Base-by-base conservation (phyloP, 345 rosid genomes). In the Euphorbia pulcherrima region DNA sequence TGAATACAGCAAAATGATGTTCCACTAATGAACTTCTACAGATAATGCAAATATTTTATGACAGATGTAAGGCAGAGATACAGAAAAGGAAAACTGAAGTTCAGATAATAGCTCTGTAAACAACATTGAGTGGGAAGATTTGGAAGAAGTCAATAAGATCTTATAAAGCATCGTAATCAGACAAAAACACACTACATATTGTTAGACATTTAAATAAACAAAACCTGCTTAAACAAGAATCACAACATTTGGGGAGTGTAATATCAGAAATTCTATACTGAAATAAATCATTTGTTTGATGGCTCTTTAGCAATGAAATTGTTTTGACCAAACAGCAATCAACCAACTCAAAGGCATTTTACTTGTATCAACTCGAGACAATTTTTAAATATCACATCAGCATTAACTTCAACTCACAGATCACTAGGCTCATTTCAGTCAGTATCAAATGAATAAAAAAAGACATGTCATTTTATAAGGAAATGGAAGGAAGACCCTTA, bases 401-500 rank as follows among this genome's bases (percentile, higher is more conserved):
- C 28, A 44, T 39, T 59, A 70, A 37, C 26, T 56, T 37, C 27
- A 20, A 46, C 50, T 44, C 52, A 4, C n/a, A 39, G 40, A 14
- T 52, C 17, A 51, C 58, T 10, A 30, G 68, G 29, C 14, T 51
- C 46, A 65, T 51, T 64, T 20, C 27, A 14, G 24, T 30, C 27
- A 51, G 10, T 26, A 51, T 33, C 24, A 67, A 16, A 51, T 50
- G 23, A 50, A 50, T 50, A 50, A 29, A 21, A 65, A 10, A 20
- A 62, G 16, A 41, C 66, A 20, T 41, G 41, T 37, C 5, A 5
- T 13, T n/a, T 8, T 12, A 24, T 28, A n/a, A 61, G 40, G 14
- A 62, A 65, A 33, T 16, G 64, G 67, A 65, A 40, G 8, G 6
- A 66, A 41, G 35, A 59, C 23, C 65, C 60, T 68, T 33, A 73